Base-by-base conservation (phyloP, 208 protist species). In the Sergeia podlipaevii region DNA sequence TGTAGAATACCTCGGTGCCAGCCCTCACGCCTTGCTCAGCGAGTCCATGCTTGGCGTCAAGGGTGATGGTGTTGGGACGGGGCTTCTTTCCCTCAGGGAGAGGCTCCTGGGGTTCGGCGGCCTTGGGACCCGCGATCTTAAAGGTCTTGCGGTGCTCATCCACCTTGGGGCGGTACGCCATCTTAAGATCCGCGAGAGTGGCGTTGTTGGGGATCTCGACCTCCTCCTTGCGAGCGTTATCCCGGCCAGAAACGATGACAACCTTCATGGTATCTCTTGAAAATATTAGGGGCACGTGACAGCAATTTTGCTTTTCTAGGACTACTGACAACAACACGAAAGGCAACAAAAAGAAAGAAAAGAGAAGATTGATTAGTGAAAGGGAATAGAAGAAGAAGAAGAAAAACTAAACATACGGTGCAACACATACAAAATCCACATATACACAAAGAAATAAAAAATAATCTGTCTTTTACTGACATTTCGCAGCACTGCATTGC, bases 191-290 rank as follows among this genome's bases (percentile, higher is more conserved):
- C 11, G 55, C 74, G 23, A 90, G 51, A 26, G 71, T 90, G 36
- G 85, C 77, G 42, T 65, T 78, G 23, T 52, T 56, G 37, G 79
- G 58, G 24, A 93, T 50, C 51, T 84, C 69, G 36, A 93, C 48
- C 17, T 72, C 60, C 44, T 90, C 65, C 57, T 68, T 71, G 30
- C 56, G 59, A 1, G 64, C 26, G 26, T 62, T 61, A 27, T 71
- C 59, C 33, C 52, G 54, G 23, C 80, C 77, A 50, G 72, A 78
- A 13, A 80, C 42, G 20, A 93, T 69, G 56, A 68, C 80, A 18
- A 93, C 60, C 69, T 90, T 89, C 85, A 93, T 93, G 47, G 21
- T 42, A n/a, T n/a, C n/a, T n/a, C n/a, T 18, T 4, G 3, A 42
- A 59, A 39, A 59, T 17, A 59, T 59, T 15, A n/a, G n/a, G n/a